Conservation (phyloP, 202 grass and related monocot genomes). For the Setaria viridis region DNA sequence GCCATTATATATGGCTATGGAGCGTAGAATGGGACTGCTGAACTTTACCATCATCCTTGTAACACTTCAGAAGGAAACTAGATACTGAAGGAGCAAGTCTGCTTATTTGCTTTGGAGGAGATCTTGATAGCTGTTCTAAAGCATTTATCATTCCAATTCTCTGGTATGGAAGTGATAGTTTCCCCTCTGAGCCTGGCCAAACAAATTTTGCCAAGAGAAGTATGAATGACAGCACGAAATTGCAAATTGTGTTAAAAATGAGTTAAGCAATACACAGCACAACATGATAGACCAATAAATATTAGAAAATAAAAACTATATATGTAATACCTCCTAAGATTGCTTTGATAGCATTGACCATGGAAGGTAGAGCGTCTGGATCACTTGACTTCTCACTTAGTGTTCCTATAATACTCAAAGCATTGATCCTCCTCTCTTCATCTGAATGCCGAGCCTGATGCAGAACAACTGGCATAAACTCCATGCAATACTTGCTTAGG, state of each 20-base stretch:
- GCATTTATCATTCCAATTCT: constrained; percentile 89
- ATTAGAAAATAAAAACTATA: constrained; percentile 34
- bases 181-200: constrained; percentile 91
- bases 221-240: constrained; percentile 30
- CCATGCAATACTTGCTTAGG: constrained; percentile 85
- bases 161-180: constrained; percentile 85
- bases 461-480: constrained; percentile 86
- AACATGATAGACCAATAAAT: constrained; percentile 32
- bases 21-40: constrained; percentile 44
- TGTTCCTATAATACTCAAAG: constrained; percentile 76
- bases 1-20: constrained; percentile 31
- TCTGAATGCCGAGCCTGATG: constrained; percentile 84
- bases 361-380: constrained; percentile 85
- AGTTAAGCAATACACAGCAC: constrained; percentile 17
- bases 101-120: constrained; percentile 73
- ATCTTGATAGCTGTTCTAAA: constrained; percentile 79
- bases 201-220: constrained; percentile 47
- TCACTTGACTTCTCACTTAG: constrained; percentile 91
- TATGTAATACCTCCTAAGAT: constrained; percentile 79
- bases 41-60: constrained; percentile 88
- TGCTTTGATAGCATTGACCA: constrained; percentile 85
- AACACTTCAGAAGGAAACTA: constrained; percentile 80
- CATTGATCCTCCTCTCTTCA: constrained; percentile 79
- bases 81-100: constrained; percentile 77
- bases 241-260: constrained; percentile 9